These are phyloP conservation scores for Sporothrix brasiliensis DNA, from an alignment of 2,329 filamentous ascomycete genomes.

Conservation along the genomic window DNA sequence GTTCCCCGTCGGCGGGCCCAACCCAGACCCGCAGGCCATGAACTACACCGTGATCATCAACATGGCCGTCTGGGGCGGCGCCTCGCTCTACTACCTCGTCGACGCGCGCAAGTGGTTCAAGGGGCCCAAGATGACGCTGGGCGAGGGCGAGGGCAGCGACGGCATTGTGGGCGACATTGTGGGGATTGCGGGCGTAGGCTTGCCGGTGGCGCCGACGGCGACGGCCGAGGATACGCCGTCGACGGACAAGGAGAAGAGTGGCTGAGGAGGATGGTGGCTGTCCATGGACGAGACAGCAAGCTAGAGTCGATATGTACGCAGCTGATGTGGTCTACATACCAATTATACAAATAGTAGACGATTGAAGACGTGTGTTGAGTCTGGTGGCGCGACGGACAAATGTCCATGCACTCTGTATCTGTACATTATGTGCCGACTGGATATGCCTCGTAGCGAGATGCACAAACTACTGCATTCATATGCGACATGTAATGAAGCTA, in stretches of 20 bases:
- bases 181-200: background rate
- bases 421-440: background rate
- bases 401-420: background rate
- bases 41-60: conserved; percentile 68
- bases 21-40: conserved; percentile 56
- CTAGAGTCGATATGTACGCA: background rate
- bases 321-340: background rate
- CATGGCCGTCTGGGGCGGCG: conserved; percentile 59
- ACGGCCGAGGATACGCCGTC: conserved; percentile 4
- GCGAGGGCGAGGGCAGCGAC: conserved; percentile 35
- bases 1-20: conserved; percentile 60
- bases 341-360: background rate
- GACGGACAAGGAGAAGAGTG: conserved; percentile 29
- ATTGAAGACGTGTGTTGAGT: no score
- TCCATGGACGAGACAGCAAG: background rate
- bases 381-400: background rate
- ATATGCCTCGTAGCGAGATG: no score
- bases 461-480: no score
- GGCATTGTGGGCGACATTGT: background rate
- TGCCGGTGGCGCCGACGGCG: background rate
- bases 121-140: conserved; percentile 61
- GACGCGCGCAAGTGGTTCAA: conserved; percentile 63
- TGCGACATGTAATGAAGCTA: no score
- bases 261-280: background rate
- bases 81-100: conserved; percentile 58